Base-by-base conservation (phyloP, 2,329 filamentous ascomycete species). In the Byssoonygena ceratinophila region DNA sequence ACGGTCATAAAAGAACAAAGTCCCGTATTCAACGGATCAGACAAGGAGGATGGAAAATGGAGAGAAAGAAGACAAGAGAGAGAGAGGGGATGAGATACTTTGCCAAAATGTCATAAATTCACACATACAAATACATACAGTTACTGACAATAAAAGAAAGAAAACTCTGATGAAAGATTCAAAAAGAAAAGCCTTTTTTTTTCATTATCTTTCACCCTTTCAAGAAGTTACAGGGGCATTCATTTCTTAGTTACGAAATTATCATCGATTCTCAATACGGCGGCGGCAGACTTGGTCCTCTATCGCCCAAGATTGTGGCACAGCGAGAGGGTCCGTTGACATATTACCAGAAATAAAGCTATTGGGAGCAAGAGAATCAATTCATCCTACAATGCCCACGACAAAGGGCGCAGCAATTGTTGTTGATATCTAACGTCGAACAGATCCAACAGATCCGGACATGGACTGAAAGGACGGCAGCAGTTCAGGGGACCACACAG, bases 161-260 rank as follows among this genome's bases (percentile, higher is more conserved):
- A 32, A 46, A 46, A 46, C 11, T 34, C 31, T 46, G 29, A 22
- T 46, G 8, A 29, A 18, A 46, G 11, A 46, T 11, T 18, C 16
- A 6, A 32, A 46, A 46, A 46, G 43, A 46, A 46, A 32, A 46
- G 16, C 4, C 23, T 4, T 29, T 29, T 18, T 32, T 22, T 20
- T 18, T 23, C n/a, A n/a, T n/a, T n/a, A n/a, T n/a, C n/a, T n/a
- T n/a, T n/a, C n/a, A n/a, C n/a, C n/a, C n/a, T n/a, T n/a, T n/a
- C n/a, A n/a, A n/a, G n/a, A n/a, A n/a, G n/a, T n/a, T 46, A n/a
- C 44, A 46, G 44, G 41, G 44, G 31, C 11, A 34, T 46, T 34
- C 18, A 36, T 22, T 46, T 12, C 14, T 46, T 46, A 46, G 31
- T 46, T 46, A 34, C 31, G 44, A 23, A 32, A 46, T 23, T 46